Conservation (phyloP, 2,329 filamentous ascomycete genomes). For the Rachicladosporium sp. region DNA sequence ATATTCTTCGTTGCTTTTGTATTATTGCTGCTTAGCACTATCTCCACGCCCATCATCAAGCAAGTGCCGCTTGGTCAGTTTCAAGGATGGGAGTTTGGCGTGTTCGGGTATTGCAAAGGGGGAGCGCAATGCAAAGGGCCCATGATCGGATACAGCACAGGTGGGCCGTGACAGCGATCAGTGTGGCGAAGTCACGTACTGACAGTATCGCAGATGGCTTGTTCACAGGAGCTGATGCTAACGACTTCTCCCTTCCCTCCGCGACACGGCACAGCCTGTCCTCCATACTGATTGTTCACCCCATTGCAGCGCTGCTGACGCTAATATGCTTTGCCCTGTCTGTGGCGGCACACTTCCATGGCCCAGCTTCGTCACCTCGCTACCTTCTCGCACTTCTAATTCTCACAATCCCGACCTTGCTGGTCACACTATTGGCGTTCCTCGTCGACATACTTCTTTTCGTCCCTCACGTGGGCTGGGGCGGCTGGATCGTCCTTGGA, state of each 20-base stretch:
- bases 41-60: slow-evolving; percentile 85
- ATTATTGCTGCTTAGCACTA: slow-evolving; percentile 69
- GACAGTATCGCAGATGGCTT: slow-evolving; percentile 29
- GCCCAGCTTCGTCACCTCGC: slow-evolving; percentile 75
- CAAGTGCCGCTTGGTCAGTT: slow-evolving; percentile 72
- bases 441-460: slow-evolving; percentile 89
- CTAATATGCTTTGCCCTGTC: slow-evolving; percentile 75
- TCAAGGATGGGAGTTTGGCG: slow-evolving; percentile 69
- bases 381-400: slow-evolving; percentile 80
- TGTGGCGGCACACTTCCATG: slow-evolving; percentile 70
- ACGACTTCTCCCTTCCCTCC: slow-evolving; percentile 53
- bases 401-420: slow-evolving; percentile 69
- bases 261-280: slow-evolving; percentile 59
- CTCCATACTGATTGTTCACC: slow-evolving; percentile 81
- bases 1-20: slow-evolving; percentile 77
- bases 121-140: slow-evolving; percentile 54
- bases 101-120: slow-evolving; percentile 74
- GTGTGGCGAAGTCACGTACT: not conserved
- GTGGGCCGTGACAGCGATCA: slow-evolving; percentile 39
- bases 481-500: slow-evolving; percentile 82
- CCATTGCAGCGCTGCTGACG: slow-evolving; percentile 74
- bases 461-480: slow-evolving; percentile 86
- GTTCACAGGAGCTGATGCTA: slow-evolving; percentile 32
- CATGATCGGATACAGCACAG: slow-evolving; percentile 72
- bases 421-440: slow-evolving; percentile 76